Conservation (phyloP, 1,284 basidiomycete species). For the Ganoderma sinense region DNA sequence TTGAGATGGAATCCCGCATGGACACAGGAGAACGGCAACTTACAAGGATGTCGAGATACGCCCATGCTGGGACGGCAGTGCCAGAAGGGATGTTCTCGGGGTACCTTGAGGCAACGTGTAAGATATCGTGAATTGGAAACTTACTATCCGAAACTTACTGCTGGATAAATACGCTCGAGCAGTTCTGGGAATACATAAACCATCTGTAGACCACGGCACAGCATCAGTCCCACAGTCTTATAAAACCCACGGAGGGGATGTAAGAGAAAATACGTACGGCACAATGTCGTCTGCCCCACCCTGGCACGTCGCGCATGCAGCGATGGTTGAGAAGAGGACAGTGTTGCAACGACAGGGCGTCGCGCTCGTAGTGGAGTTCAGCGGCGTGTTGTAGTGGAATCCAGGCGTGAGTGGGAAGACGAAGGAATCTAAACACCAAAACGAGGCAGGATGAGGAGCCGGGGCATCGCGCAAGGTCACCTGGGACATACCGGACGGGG, state of each 20-base stretch:
- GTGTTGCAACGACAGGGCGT: constrained; percentile 25
- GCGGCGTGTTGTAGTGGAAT: constrained; percentile 21
- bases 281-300: constrained; percentile 9
- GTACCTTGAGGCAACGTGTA: not conserved
- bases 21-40: not conserved
- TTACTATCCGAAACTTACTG: not conserved
- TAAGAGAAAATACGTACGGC: constrained; percentile 8
- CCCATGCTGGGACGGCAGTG: constrained; percentile 24
- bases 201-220: constrained; percentile 6
- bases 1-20: not conserved
- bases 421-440: constrained; percentile 8
- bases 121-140: not conserved
- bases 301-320: constrained; percentile 24
- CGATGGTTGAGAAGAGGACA: constrained; percentile 22
- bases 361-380: constrained; percentile 11
- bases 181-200: constrained; percentile 15
- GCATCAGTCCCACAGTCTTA: not conserved
- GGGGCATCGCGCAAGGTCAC: not conserved
- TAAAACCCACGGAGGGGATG: not conserved
- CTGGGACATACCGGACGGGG: constrained; percentile 13
- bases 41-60: constrained; percentile 23
- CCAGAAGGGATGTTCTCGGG: constrained; percentile 18
- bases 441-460: not conserved
- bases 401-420: constrained; percentile 17
- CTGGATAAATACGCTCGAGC: constrained; percentile 9